phyloP scores from a whole-genome alignment of 345 rosid species.

The Orychophragmus violaceus region DNA sequence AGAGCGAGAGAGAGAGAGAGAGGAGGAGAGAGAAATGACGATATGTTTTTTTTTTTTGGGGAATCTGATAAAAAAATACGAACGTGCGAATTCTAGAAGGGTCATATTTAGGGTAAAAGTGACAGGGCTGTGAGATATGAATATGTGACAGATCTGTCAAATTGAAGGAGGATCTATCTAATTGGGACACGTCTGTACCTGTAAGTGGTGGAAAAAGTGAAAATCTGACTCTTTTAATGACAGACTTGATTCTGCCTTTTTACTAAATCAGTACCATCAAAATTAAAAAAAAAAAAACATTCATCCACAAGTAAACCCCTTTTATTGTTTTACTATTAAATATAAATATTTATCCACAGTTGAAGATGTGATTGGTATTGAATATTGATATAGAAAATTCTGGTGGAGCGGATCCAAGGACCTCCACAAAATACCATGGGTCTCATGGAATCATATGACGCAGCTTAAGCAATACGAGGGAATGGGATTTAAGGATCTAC shows the following conservation, averaged over 20 bases:
- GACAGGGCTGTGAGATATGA: conserved; percentile 13
- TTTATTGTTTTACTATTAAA: no score
- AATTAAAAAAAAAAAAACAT: neutral
- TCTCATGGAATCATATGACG: no score
- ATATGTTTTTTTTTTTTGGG: neutral
- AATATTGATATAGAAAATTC: no score
- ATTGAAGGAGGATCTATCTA: neutral
- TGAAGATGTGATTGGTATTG: no score
- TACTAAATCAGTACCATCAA: neutral
- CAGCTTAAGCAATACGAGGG: no score
- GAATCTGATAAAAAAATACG: neutral
- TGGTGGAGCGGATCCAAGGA: no score
- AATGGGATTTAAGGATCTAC: no score
- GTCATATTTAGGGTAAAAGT: conserved; percentile 8
- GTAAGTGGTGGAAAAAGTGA: neutral
- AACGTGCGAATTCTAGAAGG: conserved; percentile 15
- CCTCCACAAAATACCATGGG: no score
- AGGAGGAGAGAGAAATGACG: neutral
- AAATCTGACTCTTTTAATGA: neutral
- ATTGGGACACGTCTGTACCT: neutral
- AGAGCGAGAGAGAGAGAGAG: neutral
- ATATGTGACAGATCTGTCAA: neutral
- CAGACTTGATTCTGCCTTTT: neutral
- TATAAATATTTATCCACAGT: no score
- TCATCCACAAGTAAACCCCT: no score